These are phyloP conservation scores for Amesomyces nigricolor DNA, from an alignment of 2,329 filamentous ascomycete species.

Conservation along the genomic window DNA sequence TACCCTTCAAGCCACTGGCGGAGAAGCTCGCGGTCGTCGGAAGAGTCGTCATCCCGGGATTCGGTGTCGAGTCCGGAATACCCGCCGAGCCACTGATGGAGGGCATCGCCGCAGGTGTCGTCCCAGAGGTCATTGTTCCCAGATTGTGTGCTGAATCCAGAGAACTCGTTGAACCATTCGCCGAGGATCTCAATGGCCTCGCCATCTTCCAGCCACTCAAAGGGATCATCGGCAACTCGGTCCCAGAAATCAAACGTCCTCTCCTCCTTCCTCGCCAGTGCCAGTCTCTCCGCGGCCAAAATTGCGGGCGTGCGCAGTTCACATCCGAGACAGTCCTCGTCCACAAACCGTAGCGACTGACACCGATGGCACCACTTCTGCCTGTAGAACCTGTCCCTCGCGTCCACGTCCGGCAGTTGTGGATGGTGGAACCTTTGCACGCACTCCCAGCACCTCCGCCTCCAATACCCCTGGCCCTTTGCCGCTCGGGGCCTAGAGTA, in stretches of 20 bases:
- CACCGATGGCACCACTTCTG: neutral
- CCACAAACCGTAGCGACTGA: neutral
- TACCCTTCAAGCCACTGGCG: no score
- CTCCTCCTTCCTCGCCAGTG: neutral
- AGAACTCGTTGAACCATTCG: no score
- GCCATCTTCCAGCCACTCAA: no score
- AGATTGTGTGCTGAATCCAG: no score
- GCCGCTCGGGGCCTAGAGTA: neutral
- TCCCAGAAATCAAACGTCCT: neutral
- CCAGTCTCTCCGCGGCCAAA: neutral
- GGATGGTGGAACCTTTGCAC: slow-evolving; percentile 7
- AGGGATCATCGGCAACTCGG: no score
- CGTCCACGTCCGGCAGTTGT: neutral
- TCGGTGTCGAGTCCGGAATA: no score
- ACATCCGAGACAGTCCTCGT: slow-evolving; percentile 11
- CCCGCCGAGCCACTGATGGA: no score
- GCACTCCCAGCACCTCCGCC: slow-evolving; percentile 9
- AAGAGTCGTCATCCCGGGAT: no score
- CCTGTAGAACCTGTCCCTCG: neutral
- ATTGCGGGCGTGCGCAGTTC: neutral
- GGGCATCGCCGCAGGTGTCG: no score
- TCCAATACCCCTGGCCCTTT: neutral
- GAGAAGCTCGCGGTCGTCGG: no score
- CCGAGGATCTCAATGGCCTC: no score
- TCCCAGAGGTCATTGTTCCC: no score